Evolutionary conservation across 495 filamentous ascomycete genomes (phyloP).

Genomic region (Friedmanniomyces simplex): DNA sequence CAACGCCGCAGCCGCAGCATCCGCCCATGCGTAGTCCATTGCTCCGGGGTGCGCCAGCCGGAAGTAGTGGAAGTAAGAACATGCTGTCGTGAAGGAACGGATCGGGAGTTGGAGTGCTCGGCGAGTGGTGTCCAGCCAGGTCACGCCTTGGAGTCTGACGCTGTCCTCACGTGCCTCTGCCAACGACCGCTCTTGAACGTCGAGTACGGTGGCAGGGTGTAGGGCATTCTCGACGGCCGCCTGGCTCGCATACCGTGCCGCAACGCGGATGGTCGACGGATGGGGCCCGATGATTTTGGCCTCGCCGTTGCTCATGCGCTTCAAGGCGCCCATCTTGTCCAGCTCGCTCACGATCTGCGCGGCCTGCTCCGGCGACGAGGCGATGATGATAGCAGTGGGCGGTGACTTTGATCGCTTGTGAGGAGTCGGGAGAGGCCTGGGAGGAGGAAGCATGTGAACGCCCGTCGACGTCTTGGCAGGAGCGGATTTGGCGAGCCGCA

Average conservation of each 20-base stretch:
- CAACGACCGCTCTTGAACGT: slow-evolving; percentile 48
- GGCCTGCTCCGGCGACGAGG: not conserved
- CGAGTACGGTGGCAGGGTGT: slow-evolving; percentile 23
- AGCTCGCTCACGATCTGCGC: not conserved
- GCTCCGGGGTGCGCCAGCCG: slow-evolving; percentile 61
- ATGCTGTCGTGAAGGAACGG: slow-evolving; percentile 74
- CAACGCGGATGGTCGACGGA: slow-evolving; percentile 61
- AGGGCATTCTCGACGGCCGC: slow-evolving; percentile 9
- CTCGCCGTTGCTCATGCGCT: slow-evolving; percentile 17
- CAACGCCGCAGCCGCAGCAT: slow-evolving; percentile 76
- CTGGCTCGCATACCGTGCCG: slow-evolving; percentile 50
- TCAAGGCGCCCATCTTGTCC: slow-evolving; percentile 13
- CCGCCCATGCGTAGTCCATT: slow-evolving; percentile 35
- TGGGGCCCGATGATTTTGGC: slow-evolving; percentile 41
- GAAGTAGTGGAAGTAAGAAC: slow-evolving; percentile 81
- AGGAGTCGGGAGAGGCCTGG: not conserved
- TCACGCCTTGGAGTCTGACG: slow-evolving; percentile 62
- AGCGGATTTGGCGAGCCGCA: not conserved
- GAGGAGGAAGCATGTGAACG: not conserved
- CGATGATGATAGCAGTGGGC: not conserved
- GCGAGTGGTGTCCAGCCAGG: slow-evolving; percentile 71
- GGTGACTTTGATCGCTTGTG: no score
- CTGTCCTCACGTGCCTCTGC: slow-evolving; percentile 56
- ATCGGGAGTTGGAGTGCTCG: slow-evolving; percentile 66
- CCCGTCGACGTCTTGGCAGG: not conserved